Evolutionary conservation across 1,284 basidiomycete genomes (phyloP), one percentile per base, ranked within the genome.

Genomic region (Jaminaea rosea): DNA sequence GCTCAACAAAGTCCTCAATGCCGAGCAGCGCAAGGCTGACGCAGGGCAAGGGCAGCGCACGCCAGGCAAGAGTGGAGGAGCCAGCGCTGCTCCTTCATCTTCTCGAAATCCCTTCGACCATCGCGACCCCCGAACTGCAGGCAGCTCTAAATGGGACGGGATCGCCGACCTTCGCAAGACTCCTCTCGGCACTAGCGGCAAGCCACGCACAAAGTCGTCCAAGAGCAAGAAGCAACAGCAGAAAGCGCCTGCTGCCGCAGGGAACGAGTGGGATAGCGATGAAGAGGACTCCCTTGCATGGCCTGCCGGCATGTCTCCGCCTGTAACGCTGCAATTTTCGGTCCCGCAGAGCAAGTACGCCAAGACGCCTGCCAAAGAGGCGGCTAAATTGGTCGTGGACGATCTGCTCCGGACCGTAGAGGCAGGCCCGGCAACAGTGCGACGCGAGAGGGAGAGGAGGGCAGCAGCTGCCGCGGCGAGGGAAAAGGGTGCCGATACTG

Each of bases 311-410:
- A 87, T 91, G 85, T 90, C 88, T 0, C 88, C 90, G 2, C 88
- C 87, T 1, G 81, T 85, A 3, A 85, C 86, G 51, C 83, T 91
- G 81, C 85, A 84, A 26, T 89, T 88, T 54, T 83, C 83, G 2
- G 80, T 84, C n/a, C 84, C 84, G 0, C 79, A 82, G 8, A 79
- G 81, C 49, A 81, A 78, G 44, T 78, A 88, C 19, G 81, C 81
- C 7, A 80, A 78, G 50, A 79, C 80, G n/a, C 80, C 75, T 0
- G 70, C 62, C n/a, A 69, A 69, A 44, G 67, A 73, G 46, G 72
- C 70, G 6, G 66, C 73, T 45, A 56, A 50, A 45, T 53, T 65
- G 46, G 59, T 73, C 46, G 69, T 73, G 2, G 62, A 70, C 32
- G 73, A 75, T 41, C 49, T 75, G 26, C 56, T 74, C 34, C 61